A percentile compares a stretch with the other conserved stretches of the same genome.
Conservation (phyloP, 768 basidiomycete species). For the Suillus subalutaceus region DNA sequence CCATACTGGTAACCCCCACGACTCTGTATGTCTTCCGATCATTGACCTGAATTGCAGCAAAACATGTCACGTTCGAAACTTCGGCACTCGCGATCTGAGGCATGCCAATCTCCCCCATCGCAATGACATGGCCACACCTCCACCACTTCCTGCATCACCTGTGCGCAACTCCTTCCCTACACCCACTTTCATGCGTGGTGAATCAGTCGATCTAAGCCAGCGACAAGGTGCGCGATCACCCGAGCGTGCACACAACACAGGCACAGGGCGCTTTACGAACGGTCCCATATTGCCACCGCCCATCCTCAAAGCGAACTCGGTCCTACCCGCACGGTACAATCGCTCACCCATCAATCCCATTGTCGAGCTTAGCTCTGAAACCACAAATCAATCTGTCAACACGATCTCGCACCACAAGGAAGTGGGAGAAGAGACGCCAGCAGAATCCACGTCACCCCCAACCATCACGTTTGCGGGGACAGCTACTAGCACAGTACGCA, state of each 20-base stretch:
- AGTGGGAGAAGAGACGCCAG: slow-evolving; percentile 24
- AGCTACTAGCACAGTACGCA: slow-evolving; percentile 50
- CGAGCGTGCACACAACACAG: slow-evolving; percentile 30
- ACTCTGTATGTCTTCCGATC: not conserved
- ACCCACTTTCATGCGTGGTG: slow-evolving; percentile 30
- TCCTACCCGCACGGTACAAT: slow-evolving; percentile 41
- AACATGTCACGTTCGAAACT: slow-evolving; percentile 77
- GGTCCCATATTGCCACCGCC: slow-evolving; percentile 26
- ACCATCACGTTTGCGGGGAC: slow-evolving; percentile 27
- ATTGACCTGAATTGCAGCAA: slow-evolving; percentile 54
- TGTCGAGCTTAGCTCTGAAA: slow-evolving; percentile 22
- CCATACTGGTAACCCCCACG: slow-evolving; percentile 45
- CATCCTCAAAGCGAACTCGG: slow-evolving; percentile 44
- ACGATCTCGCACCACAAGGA: slow-evolving; percentile 18
- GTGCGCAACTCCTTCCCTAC: slow-evolving; percentile 26
- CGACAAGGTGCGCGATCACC: slow-evolving; percentile 31
- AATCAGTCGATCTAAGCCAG: slow-evolving; percentile 30
- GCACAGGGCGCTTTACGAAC: slow-evolving; percentile 14
- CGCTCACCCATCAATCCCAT: slow-evolving; percentile 22
- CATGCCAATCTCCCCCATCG: slow-evolving; percentile 67
- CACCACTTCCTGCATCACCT: slow-evolving; percentile 37
- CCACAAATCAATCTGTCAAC: slow-evolving; percentile 18
- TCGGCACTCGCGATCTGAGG: slow-evolving; percentile 75
- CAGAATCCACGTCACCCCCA: slow-evolving; percentile 25
- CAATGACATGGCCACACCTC: slow-evolving; percentile 37